Percentiles rank a stretch among this genome's conserved stretches.
These are phyloP conservation scores for Stachybotrys echinatus DNA, from an alignment of 2,329 filamentous ascomycete species.

Conservation along the genomic window DNA sequence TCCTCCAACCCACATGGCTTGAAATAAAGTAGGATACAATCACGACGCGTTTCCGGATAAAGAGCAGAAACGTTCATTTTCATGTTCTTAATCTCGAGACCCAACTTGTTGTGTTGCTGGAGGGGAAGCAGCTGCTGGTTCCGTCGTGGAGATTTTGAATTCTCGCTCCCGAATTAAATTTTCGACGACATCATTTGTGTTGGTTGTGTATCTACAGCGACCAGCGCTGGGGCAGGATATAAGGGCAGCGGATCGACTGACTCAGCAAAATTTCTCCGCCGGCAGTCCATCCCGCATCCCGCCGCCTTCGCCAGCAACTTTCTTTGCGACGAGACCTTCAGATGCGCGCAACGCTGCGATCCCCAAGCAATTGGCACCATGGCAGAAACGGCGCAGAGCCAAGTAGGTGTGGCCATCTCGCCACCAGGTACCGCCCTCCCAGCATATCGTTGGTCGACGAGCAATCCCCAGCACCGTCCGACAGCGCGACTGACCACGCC, in stretches of 20 bases:
- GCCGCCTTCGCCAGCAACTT: conserved; percentile 8
- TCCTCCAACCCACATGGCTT: too few relatives aligned
- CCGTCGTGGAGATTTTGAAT: conserved; percentile 10
- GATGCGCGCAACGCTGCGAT: conserved; percentile 15
- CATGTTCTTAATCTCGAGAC: too few relatives aligned
- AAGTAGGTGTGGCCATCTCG: conserved; percentile 25
- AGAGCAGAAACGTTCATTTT: too few relatives aligned
- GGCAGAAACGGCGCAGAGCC: conserved; percentile 34
- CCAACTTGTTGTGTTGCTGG: too few relatives aligned
- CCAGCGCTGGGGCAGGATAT: conserved; percentile 33
- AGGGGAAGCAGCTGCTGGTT: conserved; percentile 4
- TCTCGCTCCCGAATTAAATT: conserved; percentile 10
- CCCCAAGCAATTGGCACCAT: conserved; percentile 27
- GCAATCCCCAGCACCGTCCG: background rate
- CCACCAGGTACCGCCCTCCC: conserved; percentile 23
- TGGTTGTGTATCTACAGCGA: conserved; percentile 32
- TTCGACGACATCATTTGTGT: conserved; percentile 16
- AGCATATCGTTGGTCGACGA: background rate
- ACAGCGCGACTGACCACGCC: background rate
- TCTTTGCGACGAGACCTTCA: conserved; percentile 11
- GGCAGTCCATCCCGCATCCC: conserved; percentile 19
- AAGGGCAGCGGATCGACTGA: conserved; percentile 31
- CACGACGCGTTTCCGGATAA: too few relatives aligned
- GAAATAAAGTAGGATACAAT: too few relatives aligned
- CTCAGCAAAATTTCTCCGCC: conserved; percentile 38